phyloP scores from a whole-genome alignment of 106 monocot species.

The Dendrobium nobile region DNA sequence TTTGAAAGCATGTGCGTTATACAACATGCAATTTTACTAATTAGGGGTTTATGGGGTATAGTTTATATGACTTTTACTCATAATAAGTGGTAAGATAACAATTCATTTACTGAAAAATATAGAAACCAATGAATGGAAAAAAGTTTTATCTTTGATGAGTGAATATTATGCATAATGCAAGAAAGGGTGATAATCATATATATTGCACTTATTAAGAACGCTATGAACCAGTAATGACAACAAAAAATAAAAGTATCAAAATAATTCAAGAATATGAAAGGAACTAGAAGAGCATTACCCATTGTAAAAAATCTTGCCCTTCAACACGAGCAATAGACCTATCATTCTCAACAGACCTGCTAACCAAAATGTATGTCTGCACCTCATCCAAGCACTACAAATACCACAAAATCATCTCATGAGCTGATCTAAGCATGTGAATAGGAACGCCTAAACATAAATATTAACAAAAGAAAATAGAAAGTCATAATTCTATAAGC shows the following conservation, averaged over 20 bases:
- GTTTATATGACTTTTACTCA: not conserved
- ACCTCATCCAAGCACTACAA: conserved; percentile 82
- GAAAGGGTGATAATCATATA: not conserved
- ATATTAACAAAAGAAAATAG: not conserved
- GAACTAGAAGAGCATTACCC: conserved; percentile 27
- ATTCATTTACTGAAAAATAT: not conserved
- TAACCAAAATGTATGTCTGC: conserved; percentile 82
- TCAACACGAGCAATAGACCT: conserved; percentile 20
- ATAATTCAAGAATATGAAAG: not conserved
- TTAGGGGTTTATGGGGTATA: not conserved
- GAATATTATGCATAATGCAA: not conserved
- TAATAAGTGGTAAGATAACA: not conserved
- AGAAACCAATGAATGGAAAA: not conserved
- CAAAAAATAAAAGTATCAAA: conserved; percentile 4
- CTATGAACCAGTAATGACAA: not conserved
- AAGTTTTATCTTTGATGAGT: not conserved
- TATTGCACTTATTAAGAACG: conserved; percentile 1
- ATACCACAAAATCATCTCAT: conserved; percentile 6
- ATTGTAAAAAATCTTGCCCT: conserved; percentile 37
- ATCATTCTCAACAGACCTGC: conserved; percentile 20
- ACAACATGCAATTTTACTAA: not conserved
- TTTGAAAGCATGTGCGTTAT: not conserved
- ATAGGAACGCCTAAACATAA: not conserved
- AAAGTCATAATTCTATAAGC: not conserved
- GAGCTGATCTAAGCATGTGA: not conserved